Percentiles rank a stretch among this genome's conserved stretches.
These are phyloP conservation scores for Cornus suecica DNA, from an alignment of 148 eudicot genomes.

Conservation along the genomic window DNA sequence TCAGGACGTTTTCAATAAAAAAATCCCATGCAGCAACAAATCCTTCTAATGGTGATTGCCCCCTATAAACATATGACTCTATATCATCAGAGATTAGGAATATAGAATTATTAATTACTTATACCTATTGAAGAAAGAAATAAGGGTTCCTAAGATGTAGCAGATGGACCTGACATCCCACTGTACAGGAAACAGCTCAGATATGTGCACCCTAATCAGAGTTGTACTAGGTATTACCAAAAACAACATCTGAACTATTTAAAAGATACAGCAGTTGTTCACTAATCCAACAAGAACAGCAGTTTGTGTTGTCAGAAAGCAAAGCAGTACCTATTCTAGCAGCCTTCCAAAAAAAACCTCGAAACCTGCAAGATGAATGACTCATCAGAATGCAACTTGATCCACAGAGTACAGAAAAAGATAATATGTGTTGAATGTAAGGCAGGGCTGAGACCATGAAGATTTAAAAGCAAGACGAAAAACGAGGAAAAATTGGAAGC, in stretches of 20 bases:
- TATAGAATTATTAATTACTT: not conserved
- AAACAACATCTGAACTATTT: not conserved
- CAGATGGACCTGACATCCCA: not conserved
- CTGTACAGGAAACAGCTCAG: not conserved
- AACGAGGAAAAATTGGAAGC: not conserved
- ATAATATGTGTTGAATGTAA: too few species aligned
- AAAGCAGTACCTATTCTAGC: slow-evolving; percentile 74
- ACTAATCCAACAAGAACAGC: not conserved
- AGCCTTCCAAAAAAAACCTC: slow-evolving; percentile 98
- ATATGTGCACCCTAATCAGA: not conserved
- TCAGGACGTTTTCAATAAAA: not conserved
- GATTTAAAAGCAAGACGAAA: not conserved
- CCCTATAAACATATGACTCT: not conserved
- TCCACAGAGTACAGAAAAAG: not conserved
- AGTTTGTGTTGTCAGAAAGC: not conserved
- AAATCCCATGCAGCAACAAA: not conserved
- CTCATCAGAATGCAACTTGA: slow-evolving; percentile 11
- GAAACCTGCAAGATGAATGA: slow-evolving; percentile 52
- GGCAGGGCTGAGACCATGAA: too few species aligned
- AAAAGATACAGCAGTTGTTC: not conserved
- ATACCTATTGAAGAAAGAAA: too few species aligned
- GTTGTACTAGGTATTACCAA: not conserved
- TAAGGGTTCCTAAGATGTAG: not conserved
- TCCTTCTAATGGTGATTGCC: not conserved
- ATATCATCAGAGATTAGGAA: not conserved